Percentiles rank a stretch among this genome's conserved stretches.
Evolutionary conservation across 176 grass and related monocot species (phyloP).

Genomic region (Pontederia crassipes): DNA sequence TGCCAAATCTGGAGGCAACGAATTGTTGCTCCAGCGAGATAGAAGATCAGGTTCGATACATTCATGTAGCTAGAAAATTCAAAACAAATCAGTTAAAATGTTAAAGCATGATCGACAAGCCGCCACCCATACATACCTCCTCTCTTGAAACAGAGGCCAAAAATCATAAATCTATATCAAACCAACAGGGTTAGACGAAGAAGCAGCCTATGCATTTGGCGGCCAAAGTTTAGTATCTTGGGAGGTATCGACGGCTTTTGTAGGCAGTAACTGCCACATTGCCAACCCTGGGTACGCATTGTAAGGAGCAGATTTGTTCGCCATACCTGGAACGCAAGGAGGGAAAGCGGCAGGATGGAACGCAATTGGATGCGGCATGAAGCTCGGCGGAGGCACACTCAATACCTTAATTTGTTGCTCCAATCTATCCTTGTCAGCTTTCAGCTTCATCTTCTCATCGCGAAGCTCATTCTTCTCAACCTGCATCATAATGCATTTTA

Average conservation of each 20-base stretch:
- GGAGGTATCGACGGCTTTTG: constrained; percentile 49
- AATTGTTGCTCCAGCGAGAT: too few species aligned
- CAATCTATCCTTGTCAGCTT: constrained; percentile 62
- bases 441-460: constrained; percentile 66
- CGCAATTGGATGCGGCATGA: constrained; percentile 45
- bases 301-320: constrained; percentile 33
- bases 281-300: constrained; percentile 45
- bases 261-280: constrained; percentile 85
- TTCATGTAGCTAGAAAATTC: too few species aligned
- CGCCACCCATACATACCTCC: too few species aligned
- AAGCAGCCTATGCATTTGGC: constrained; percentile 51
- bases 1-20: too few species aligned
- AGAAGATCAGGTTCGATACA: too few species aligned
- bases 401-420: constrained; percentile 59
- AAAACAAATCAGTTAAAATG: too few species aligned
- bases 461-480: constrained; percentile 68
- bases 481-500: constrained; percentile 18
- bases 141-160: too few species aligned
- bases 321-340: constrained; percentile 21
- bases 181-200: constrained; percentile 10
- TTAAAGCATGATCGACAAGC: too few species aligned
- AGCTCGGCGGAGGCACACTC: constrained; percentile 40
- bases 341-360: constrained; percentile 30
- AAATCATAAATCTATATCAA: constrained; percentile 5
- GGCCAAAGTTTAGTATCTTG: constrained; percentile 88